These are phyloP conservation scores for Telopea speciosissima DNA, from an alignment of 177 flowering plant species.

Conservation along the genomic window DNA sequence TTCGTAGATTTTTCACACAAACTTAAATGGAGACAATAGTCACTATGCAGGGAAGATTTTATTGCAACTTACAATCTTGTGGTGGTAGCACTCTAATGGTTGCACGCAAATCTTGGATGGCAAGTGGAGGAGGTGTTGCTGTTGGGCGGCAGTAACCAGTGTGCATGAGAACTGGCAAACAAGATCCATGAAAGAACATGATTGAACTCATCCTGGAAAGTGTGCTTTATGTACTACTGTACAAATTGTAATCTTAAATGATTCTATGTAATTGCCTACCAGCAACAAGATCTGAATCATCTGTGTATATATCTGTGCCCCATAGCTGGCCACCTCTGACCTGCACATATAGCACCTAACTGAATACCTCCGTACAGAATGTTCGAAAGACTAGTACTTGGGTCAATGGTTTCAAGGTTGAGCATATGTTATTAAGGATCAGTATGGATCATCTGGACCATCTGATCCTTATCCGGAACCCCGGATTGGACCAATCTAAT, in stretches of 20 bases:
- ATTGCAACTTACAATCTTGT: constrained; percentile 69
- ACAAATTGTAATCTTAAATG: not conserved
- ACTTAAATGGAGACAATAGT: no score
- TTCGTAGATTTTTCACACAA: no score
- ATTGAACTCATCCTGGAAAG: not conserved
- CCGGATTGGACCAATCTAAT: no score
- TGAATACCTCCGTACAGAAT: no score
- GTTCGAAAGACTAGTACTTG: no score
- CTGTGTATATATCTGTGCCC: constrained; percentile 97
- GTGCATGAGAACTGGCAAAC: constrained; percentile 91
- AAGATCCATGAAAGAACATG: constrained; percentile 7
- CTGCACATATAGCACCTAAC: constrained; percentile 36
- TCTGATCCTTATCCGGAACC: no score
- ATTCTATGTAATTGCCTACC: constrained; percentile 41
- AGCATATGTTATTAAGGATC: no score
- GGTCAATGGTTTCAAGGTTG: no score
- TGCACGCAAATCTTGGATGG: constrained; percentile 81
- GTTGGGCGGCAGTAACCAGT: constrained; percentile 95
- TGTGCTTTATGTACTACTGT: not conserved
- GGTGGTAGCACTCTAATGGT: constrained; percentile 85
- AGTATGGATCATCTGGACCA: no score
- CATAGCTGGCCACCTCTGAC: constrained; percentile 97
- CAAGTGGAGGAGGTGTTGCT: constrained; percentile 83
- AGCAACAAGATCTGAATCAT: constrained; percentile 99
- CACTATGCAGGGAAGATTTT: no score